A percentile compares a stretch with the other conserved stretches of the same genome.
phyloP scores from a whole-genome alignment of 2,329 filamentous ascomycete genomes.

The Pseudocercospora eumusae region DNA sequence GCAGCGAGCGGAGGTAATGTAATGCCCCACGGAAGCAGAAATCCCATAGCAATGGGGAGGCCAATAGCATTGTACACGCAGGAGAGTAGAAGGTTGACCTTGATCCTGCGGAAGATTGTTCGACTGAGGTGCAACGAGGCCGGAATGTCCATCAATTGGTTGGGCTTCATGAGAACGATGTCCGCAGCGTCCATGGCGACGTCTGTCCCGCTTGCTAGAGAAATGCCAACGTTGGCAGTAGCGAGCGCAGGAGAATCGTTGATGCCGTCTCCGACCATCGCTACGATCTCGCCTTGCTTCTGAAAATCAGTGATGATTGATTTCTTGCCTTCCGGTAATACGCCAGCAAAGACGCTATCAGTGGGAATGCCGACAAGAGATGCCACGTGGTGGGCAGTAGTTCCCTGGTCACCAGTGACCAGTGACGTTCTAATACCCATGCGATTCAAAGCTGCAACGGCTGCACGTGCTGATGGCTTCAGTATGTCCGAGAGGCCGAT shows the following conservation, averaged over 20 bases:
- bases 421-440: slow-evolving; percentile 88
- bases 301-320: slow-evolving; percentile 78
- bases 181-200: slow-evolving; percentile 98
- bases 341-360: slow-evolving; percentile 78
- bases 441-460: slow-evolving; percentile 76
- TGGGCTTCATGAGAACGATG: slow-evolving; percentile 90
- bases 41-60: slow-evolving; percentile 92
- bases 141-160: slow-evolving; percentile 90
- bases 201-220: slow-evolving; percentile 88
- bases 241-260: slow-evolving; percentile 96
- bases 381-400: slow-evolving; percentile 82
- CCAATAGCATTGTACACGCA: slow-evolving; percentile 91
- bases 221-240: slow-evolving; percentile 89
- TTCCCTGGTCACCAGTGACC: slow-evolving; percentile 87
- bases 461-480: slow-evolving; percentile 80
- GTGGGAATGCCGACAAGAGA: slow-evolving; percentile 75
- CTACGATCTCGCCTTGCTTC: slow-evolving; percentile 71
- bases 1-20: slow-evolving; percentile 92
- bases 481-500: slow-evolving; percentile 86
- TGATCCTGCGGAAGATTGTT: slow-evolving; percentile 88
- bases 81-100: slow-evolving; percentile 88
- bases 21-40: slow-evolving; percentile 86
- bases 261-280: slow-evolving; percentile 98
- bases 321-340: slow-evolving; percentile 89
- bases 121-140: slow-evolving; percentile 78